Base-by-base conservation (phyloP, 1,139 yeast genomes). In the Eremothecium gossypii region DNA sequence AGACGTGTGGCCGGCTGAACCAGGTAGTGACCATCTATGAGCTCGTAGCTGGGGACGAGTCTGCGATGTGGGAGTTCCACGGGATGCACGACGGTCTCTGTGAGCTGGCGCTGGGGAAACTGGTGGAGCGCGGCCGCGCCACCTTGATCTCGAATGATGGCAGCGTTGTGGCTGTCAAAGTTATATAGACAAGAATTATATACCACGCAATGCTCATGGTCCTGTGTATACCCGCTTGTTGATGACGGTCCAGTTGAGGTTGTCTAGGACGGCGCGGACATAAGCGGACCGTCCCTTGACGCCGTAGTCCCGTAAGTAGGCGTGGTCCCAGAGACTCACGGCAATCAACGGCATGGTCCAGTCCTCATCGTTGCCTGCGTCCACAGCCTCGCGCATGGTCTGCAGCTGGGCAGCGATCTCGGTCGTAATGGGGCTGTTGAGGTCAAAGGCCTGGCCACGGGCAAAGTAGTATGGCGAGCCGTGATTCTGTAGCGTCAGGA, bases 391-490 rank as follows among this genome's bases (percentile, higher is more conserved):
- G 46, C 72, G 71, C 45, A 78, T 64, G 40, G 68, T 63, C 36
- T 68, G 65, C 52, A 79, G 66, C 42, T 64, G 63, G 36, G 71
- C 70, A 51, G 64, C 77, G 48, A 75, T 78, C 4, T 66, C 66
- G 46, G 74, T 74, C 45, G 72, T 75, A 30, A 83, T 71, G 9
- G 84, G 78, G 10, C 52, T 49, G 61, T 83, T 86, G 55, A 91
- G 69, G 61, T 89, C 96, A 39, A 79, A 64, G 4, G 74, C 63
- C 65, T 86, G 95, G 57, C 80, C 76, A 53, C 89, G 79, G 33
- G 83, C 80, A 59, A 76, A 78, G 54, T 77, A 77, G 61, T 84
- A 85, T 23, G 98, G 97, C 1, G 96, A 77, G 40, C 98, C 98
- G 49, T 93, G 91, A 58, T 85, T 81, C 63, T 83, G 77, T 52